Evolutionary conservation across 768 basidiomycete genomes (phyloP).

Genomic region (Boletus subcaerulescens): DNA sequence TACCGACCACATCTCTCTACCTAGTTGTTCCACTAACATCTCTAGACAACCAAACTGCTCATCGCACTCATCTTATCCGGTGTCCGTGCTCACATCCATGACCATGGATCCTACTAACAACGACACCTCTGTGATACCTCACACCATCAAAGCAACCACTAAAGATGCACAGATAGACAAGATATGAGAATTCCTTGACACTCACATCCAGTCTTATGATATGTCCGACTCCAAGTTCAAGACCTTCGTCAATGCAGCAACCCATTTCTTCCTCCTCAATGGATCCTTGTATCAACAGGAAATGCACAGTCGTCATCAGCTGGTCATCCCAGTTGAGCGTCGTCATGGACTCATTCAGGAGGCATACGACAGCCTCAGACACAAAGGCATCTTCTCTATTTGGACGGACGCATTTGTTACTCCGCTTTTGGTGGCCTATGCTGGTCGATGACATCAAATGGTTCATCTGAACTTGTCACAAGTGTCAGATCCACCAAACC

Average conservation of each 20-base stretch:
- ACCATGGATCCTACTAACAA: too few relatives aligned
- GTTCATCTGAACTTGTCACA: background rate
- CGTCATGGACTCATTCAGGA: background rate
- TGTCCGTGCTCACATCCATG: too few relatives aligned
- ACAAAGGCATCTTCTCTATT: background rate
- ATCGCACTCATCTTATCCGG: too few relatives aligned
- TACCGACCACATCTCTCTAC: background rate
- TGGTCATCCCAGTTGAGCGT: background rate
- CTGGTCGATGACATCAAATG: background rate
- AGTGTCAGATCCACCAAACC: background rate
- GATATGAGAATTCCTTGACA: too few relatives aligned
- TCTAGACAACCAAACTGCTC: too few relatives aligned
- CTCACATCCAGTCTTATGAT: too few relatives aligned
- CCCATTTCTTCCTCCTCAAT: background rate
- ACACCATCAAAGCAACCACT: too few relatives aligned
- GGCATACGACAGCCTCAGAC: background rate
- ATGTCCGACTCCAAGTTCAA: background rate
- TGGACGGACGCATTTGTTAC: background rate
- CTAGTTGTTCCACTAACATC: too few relatives aligned
- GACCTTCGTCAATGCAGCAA: background rate
- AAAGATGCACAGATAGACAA: too few relatives aligned
- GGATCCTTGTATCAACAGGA: background rate
- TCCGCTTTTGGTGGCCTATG: background rate
- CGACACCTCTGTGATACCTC: too few relatives aligned
- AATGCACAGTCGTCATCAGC: too few relatives aligned